phyloP scores from a whole-genome alignment of 2,329 filamentous ascomycete genomes.

The Aspergillus proliferans region DNA sequence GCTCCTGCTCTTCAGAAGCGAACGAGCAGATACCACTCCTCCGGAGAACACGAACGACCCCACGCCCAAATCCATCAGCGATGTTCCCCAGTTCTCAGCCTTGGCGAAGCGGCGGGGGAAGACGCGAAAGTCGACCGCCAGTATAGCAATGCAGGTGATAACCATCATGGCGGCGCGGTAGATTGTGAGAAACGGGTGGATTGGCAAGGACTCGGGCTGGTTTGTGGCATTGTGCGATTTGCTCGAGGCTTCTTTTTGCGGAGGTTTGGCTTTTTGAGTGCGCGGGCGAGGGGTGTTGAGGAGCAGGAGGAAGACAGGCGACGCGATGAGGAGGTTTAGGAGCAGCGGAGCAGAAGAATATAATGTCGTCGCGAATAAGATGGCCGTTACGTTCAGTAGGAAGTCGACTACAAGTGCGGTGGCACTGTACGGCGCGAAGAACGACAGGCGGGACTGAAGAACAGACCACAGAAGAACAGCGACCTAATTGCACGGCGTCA shows the following conservation, averaged over 20 bases:
- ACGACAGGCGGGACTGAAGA: slow-evolving; percentile 73
- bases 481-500: slow-evolving; percentile 48
- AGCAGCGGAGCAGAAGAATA: slow-evolving; percentile 71
- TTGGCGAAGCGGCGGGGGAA: slow-evolving; percentile 95
- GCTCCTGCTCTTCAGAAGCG: slow-evolving; percentile 65
- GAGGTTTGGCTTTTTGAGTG: slow-evolving; percentile 29
- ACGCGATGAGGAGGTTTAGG: slow-evolving; percentile 66
- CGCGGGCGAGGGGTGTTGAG: slow-evolving; percentile 29
- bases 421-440: slow-evolving; percentile 70
- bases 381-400: slow-evolving; percentile 73
- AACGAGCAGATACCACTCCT: slow-evolving; percentile 80
- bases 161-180: slow-evolving; percentile 91
- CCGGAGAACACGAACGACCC: slow-evolving; percentile 96
- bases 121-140: slow-evolving; percentile 92
- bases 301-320: slow-evolving; percentile 62
- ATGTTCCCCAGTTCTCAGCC: slow-evolving; percentile 98
- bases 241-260: slow-evolving; percentile 18
- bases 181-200: slow-evolving; percentile 86
- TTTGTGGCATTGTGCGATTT: slow-evolving; percentile 12
- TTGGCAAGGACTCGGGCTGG: slow-evolving; percentile 54
- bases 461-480: slow-evolving; percentile 82
- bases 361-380: slow-evolving; percentile 78
- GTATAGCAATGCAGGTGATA: slow-evolving; percentile 79
- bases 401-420: slow-evolving; percentile 72
- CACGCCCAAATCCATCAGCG: slow-evolving; percentile 96